Conservation (phyloP, 768 basidiomycete species). For the Lactarius evosmus region DNA sequence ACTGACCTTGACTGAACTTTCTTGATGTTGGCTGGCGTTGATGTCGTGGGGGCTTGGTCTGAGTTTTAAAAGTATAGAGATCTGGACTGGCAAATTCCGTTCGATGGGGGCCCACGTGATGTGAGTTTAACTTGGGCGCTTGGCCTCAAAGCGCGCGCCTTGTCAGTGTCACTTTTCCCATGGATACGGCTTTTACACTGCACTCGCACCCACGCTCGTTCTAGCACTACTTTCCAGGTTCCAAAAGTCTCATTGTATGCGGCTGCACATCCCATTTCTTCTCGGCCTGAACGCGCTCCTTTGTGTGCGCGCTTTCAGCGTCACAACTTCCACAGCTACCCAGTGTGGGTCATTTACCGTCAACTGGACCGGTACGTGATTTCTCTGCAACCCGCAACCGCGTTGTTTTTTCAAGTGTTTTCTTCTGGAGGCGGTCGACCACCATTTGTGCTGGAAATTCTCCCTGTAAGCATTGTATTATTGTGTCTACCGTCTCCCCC, state of each 20-base stretch:
- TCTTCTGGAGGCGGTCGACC: slow-evolving; percentile 20
- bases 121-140: no score
- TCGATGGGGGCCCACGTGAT: no score
- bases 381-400: not conserved
- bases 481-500: not conserved
- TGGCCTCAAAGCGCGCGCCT: no score
- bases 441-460: slow-evolving; percentile 16
- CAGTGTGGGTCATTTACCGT: slow-evolving; percentile 62
- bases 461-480: slow-evolving; percentile 14
- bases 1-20: slow-evolving; percentile 38
- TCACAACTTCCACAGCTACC: slow-evolving; percentile 42
- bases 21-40: slow-evolving; percentile 32
- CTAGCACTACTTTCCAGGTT: not conserved
- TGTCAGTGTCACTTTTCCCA: not conserved
- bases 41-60: slow-evolving; percentile 14
- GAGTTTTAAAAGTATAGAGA: slow-evolving; percentile 7
- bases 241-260: not conserved
- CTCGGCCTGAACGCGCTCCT: not conserved
- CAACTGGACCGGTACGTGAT: slow-evolving; percentile 56
- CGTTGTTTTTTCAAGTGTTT: not conserved
- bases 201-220: not conserved
- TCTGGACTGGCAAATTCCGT: not conserved
- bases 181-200: not conserved
- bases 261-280: not conserved
- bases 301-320: slow-evolving; percentile 42